These are phyloP conservation scores for Xylariomycetidae sp. DNA, from an alignment of 2,329 filamentous ascomycete species.

Conservation along the genomic window DNA sequence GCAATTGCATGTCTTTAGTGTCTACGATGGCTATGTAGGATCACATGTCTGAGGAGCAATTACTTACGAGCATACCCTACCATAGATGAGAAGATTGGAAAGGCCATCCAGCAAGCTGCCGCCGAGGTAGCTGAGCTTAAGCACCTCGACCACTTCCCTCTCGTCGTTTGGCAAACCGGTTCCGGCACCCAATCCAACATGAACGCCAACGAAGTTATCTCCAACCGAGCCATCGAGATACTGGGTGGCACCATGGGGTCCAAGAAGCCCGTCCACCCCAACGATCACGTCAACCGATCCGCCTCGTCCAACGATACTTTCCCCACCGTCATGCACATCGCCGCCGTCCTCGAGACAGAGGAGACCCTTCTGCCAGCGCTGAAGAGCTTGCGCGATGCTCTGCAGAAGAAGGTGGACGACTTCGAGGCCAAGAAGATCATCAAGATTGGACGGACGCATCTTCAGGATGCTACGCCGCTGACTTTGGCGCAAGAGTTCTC, in stretches of 20 bases:
- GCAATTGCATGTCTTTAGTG: conserved; percentile 7
- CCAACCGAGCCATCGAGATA: conserved; percentile 97
- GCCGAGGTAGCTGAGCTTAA: conserved; percentile 90
- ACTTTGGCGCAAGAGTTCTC: conserved; percentile 97
- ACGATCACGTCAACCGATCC: conserved; percentile 99
- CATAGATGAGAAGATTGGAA: conserved; percentile 78
- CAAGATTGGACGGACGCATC: conserved; percentile 97
- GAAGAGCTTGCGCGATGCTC: conserved; percentile 72
- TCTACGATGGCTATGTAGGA: conserved; percentile 6
- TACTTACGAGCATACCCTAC: too few relatives aligned
- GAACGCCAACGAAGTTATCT: conserved; percentile 99
- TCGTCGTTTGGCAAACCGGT: conserved; percentile 98
- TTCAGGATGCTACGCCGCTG: conserved; percentile 94
- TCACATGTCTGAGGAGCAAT: too few relatives aligned
- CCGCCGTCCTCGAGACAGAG: conserved; percentile 90
- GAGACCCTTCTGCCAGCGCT: conserved; percentile 78
- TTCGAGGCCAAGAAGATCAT: conserved; percentile 87
- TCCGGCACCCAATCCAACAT: conserved; percentile 99
- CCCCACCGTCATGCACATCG: conserved; percentile 99
- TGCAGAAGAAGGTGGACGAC: conserved; percentile 83
- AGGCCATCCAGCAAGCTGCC: conserved; percentile 92
- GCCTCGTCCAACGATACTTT: conserved; percentile 99
- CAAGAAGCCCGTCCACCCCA: conserved; percentile 99
- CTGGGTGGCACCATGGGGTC: conserved; percentile 87
- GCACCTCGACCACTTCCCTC: conserved; percentile 94